A percentile compares a stretch with the other conserved stretches of the same genome.
These are phyloP conservation scores for Sherardia arvensis DNA, from an alignment of 257 asterid genomes.

Conservation along the genomic window DNA sequence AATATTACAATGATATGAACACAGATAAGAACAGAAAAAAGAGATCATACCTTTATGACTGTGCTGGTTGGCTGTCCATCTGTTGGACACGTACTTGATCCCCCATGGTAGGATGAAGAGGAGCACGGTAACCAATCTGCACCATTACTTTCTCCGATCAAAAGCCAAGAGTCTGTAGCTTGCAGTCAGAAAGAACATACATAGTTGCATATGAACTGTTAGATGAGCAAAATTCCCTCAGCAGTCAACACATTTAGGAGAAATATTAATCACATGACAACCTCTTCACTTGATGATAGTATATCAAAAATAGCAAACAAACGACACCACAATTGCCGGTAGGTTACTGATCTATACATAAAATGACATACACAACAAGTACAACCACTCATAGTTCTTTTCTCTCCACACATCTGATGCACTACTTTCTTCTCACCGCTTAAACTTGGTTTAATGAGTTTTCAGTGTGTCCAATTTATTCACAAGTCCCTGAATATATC, in stretches of 20 bases:
- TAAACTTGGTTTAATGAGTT: not conserved
- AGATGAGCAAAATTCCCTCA: not conserved
- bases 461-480: not conserved
- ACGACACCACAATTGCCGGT: not conserved
- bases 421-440: slow-evolving; percentile 3
- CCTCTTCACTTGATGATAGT: not conserved
- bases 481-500: slow-evolving; percentile 1
- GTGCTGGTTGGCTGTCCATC: not conserved
- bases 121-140: not conserved
- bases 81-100: not conserved
- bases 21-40: not conserved
- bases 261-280: not conserved
- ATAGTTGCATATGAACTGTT: not conserved
- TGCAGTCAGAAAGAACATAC: not conserved
- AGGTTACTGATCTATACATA: slow-evolving; percentile 5
- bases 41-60: slow-evolving; percentile 1
- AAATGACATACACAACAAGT: not conserved
- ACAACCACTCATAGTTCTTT: slow-evolving; percentile 3
- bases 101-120: not conserved
- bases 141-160: not conserved
- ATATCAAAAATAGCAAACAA: not conserved
- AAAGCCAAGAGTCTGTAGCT: not conserved
- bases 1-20: not conserved
- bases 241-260: not conserved
- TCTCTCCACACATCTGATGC: not conserved